Conservation (phyloP, 805 yeast genomes). For the Candida ortonii region DNA sequence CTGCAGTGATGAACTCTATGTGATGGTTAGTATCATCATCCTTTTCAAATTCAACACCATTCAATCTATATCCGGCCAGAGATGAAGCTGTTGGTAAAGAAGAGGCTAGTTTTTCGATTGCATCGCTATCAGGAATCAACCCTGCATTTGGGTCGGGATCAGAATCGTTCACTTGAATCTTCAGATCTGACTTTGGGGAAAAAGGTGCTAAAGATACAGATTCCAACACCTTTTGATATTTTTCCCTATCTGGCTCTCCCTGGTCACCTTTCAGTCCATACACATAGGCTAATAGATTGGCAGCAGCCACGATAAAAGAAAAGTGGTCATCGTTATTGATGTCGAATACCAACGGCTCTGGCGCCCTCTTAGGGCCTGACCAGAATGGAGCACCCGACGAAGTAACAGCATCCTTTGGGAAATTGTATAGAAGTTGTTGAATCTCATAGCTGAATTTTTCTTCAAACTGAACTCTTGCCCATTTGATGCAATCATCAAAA, state of each 20-base stretch:
- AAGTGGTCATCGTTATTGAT: conserved; percentile 72
- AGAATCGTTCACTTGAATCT: conserved; percentile 79
- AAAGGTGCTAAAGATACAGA: conserved; percentile 58
- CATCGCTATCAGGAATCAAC: conserved; percentile 53
- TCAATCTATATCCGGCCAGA: conserved; percentile 81
- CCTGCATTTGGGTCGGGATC: conserved; percentile 84
- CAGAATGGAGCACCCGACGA: conserved; percentile 92
- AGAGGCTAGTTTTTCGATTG: conserved; percentile 65
- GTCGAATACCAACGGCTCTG: conserved; percentile 79
- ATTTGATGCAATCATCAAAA: conserved; percentile 89
- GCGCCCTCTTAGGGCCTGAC: conserved; percentile 98
- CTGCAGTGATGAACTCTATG: conserved; percentile 92
- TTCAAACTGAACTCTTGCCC: conserved; percentile 94
- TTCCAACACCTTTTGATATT: conserved; percentile 53
- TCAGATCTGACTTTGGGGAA: conserved; percentile 68
- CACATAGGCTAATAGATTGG: conserved; percentile 85
- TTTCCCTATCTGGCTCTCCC: conserved; percentile 44
- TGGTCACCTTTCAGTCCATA: conserved; percentile 82
- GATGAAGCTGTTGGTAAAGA: conserved; percentile 85
- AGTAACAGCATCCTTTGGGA: conserved; percentile 91
- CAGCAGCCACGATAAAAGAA: conserved; percentile 82
- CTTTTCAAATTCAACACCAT: conserved; percentile 93
- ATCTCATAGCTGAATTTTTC: conserved; percentile 81
- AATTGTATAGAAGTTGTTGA: conserved; percentile 84
- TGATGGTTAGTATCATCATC: conserved; percentile 97